A percentile compares a stretch with the other conserved stretches of the same genome.
Conservation (phyloP, 192 early-diverging fungal genomes). For the Spinellus fusiger region DNA sequence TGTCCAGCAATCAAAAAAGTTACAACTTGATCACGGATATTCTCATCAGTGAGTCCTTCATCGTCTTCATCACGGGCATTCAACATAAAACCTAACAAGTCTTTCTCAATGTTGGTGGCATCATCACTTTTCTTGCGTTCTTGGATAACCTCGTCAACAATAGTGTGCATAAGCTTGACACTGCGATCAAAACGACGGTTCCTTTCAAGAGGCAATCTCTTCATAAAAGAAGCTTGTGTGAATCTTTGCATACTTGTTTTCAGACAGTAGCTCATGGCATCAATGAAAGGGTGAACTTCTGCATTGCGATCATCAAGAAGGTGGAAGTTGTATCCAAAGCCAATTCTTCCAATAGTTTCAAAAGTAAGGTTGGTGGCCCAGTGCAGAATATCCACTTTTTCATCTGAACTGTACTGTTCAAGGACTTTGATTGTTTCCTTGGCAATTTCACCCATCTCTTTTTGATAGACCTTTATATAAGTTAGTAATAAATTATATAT, state of each 20-base stretch:
- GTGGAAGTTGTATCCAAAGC: slow-evolving; percentile 54
- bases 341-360: slow-evolving; percentile 49
- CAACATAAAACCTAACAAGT: slow-evolving; percentile 54
- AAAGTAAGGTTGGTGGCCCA: slow-evolving; percentile 55
- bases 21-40: slow-evolving; percentile 57
- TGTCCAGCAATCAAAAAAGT: slow-evolving; percentile 57
- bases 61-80: slow-evolving; percentile 32
- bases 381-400: slow-evolving; percentile 31
- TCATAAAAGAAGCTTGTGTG: slow-evolving; percentile 23
- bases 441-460: slow-evolving; percentile 39
- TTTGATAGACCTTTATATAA: slow-evolving; percentile 20
- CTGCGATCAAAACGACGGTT: slow-evolving; percentile 38
- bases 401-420: slow-evolving; percentile 22
- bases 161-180: slow-evolving; percentile 33
- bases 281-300: slow-evolving; percentile 23
- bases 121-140: slow-evolving; percentile 35
- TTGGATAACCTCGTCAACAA: slow-evolving; percentile 40
- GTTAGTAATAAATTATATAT: background rate
- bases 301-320: slow-evolving; percentile 17
- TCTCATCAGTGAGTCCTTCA: slow-evolving; percentile 29
- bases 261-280: slow-evolving; percentile 29
- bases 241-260: slow-evolving; percentile 7
- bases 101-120: slow-evolving; percentile 24
- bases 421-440: slow-evolving; percentile 25
- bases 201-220: slow-evolving; percentile 33